Percentiles rank a stretch among this genome's conserved stretches.
Evolutionary conservation across 345 rosid genomes (phyloP).

Genomic region (Moringa oleifera): DNA sequence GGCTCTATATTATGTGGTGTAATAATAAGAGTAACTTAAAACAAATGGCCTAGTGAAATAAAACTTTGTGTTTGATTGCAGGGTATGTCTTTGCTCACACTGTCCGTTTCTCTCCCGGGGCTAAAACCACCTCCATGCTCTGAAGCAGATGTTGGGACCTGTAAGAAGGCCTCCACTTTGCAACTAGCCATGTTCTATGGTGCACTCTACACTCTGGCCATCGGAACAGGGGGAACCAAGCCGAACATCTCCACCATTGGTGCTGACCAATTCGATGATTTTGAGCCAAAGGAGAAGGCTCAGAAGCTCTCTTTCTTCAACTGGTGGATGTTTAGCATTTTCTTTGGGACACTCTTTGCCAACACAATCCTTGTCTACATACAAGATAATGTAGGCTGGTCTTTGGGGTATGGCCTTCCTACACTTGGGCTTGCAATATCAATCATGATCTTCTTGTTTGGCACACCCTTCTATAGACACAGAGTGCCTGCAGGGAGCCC

Average conservation of each 20-base stretch:
- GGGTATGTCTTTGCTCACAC: conserved; percentile 77
- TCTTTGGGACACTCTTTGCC: conserved; percentile 80
- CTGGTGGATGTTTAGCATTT: conserved; percentile 98
- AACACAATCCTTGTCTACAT: conserved; percentile 76
- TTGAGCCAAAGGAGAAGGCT: conserved; percentile 66
- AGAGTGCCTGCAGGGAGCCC: conserved; percentile 66
- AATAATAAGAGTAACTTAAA: too few species aligned
- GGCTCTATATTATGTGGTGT: too few species aligned
- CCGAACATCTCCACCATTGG: conserved; percentile 92
- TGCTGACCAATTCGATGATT: conserved; percentile 89
- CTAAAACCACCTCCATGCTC: conserved; percentile 65
- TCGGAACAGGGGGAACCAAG: conserved; percentile 91
- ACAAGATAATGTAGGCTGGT: conserved; percentile 91
- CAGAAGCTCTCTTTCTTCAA: conserved; percentile 89
- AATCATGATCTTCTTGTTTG: conserved; percentile 49
- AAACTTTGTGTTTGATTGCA: conserved; percentile 13
- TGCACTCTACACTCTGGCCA: conserved; percentile 64
- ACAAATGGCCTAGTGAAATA: too few species aligned
- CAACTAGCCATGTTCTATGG: conserved; percentile 63
- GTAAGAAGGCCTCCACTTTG: conserved; percentile 52
- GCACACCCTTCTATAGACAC: conserved; percentile 74
- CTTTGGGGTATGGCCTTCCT: conserved; percentile 74
- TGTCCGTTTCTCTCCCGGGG: conserved; percentile 59
- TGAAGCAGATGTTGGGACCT: conserved; percentile 22
- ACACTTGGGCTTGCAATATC: conserved; percentile 63